phyloP scores from a whole-genome alignment of 148 eudicot species.

The Polygonum aviculare region DNA sequence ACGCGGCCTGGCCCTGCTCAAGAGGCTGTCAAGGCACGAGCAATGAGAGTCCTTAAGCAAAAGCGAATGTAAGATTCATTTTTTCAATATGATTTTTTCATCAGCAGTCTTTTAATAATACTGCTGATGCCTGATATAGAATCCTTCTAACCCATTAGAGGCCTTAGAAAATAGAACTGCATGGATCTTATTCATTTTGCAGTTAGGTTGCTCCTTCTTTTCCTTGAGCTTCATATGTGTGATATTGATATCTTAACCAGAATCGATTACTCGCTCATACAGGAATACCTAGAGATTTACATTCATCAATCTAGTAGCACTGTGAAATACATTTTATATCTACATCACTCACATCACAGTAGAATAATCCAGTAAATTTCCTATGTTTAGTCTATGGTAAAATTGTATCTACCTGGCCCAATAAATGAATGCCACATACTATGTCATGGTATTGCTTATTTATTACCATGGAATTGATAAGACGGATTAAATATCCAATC shows the following conservation, averaged over 20 bases:
- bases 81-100: background rate
- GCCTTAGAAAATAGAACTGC: background rate
- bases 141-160: background rate
- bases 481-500: background rate
- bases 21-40: conserved; percentile 94
- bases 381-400: background rate
- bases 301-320: background rate
- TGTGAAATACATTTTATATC: background rate
- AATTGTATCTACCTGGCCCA: background rate
- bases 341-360: background rate
- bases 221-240: background rate
- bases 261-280: background rate
- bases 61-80: conserved; percentile 64
- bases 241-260: background rate
- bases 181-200: background rate
- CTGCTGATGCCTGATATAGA: background rate
- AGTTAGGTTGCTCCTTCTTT: background rate
- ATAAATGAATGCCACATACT: background rate
- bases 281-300: background rate
- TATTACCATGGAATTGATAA: background rate
- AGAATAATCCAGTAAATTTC: background rate
- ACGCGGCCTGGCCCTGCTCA: conserved; percentile 97
- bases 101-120: background rate
- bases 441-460: background rate
- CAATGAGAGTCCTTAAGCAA: conserved; percentile 93